A percentile compares a stretch with the other conserved stretches of the same genome.
Conservation (phyloP, 225 moss, liverwort and hornwort species). For the Ulota crispa region DNA sequence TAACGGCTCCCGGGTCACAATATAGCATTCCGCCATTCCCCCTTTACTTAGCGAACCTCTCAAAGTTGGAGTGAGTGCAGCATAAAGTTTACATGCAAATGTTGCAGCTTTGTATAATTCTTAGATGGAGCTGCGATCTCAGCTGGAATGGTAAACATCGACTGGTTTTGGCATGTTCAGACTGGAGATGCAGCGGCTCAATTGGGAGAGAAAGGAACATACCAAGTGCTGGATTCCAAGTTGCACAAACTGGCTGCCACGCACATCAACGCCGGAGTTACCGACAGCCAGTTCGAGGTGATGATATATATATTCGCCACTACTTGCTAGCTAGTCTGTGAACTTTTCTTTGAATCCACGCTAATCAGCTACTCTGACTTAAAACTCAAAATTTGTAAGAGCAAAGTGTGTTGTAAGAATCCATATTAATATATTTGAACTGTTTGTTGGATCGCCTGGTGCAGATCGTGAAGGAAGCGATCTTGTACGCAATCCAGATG, state of each 20-base stretch:
- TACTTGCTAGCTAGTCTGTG: neutral
- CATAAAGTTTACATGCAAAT: too few species aligned
- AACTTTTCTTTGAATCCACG: neutral
- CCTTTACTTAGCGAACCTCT: neutral
- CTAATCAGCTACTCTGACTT: too few species aligned
- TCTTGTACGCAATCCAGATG: constrained; percentile 37
- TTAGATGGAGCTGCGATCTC: too few species aligned
- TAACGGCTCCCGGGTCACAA: too few species aligned
- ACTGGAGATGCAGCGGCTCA: constrained; percentile 52
- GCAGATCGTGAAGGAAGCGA: constrained; percentile 51
- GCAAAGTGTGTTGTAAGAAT: too few species aligned
- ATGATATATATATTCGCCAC: neutral
- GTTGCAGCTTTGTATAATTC: too few species aligned
- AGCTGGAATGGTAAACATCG: too few species aligned
- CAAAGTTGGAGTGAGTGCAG: too few species aligned
- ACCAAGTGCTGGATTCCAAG: constrained; percentile 29
- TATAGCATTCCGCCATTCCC: too few species aligned
- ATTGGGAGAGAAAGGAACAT: constrained; percentile 47
- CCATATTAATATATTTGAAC: too few species aligned
- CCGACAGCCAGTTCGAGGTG: constrained; percentile 56
- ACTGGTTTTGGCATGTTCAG: neutral
- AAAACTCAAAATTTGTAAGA: too few species aligned
- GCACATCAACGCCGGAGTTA: constrained; percentile 45
- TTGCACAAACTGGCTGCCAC: constrained; percentile 35
- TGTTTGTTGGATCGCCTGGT: neutral